Percentiles rank a stretch among this genome's conserved stretches.
phyloP scores from a whole-genome alignment of 1,139 yeast species.

The Yamadazyma triangularis region DNA sequence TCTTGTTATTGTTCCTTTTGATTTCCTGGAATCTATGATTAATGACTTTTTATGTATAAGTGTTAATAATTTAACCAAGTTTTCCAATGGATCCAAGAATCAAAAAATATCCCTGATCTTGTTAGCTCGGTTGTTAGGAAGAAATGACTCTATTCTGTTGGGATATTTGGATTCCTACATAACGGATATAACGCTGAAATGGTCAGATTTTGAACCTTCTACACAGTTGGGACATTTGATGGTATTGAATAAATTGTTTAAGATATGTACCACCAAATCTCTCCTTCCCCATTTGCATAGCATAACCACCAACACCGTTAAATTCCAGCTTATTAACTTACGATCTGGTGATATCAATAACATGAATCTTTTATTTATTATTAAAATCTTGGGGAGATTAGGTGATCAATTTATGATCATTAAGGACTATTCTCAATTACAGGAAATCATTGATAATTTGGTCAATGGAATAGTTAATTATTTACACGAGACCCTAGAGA shows the following conservation, averaged over 20 bases:
- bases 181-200: slow-evolving; percentile 7
- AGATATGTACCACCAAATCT: slow-evolving; percentile 14
- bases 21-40: slow-evolving; percentile 37
- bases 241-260: slow-evolving; percentile 34
- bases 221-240: slow-evolving; percentile 33
- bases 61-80: slow-evolving; percentile 17
- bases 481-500: slow-evolving; percentile 24
- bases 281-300: slow-evolving; percentile 9
- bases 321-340: slow-evolving; percentile 11
- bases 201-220: slow-evolving; percentile 14
- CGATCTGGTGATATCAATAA: slow-evolving; percentile 12
- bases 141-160: slow-evolving; percentile 22
- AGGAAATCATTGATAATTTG: slow-evolving; percentile 24
- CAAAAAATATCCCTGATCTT: slow-evolving; percentile 32
- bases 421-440: slow-evolving; percentile 15
- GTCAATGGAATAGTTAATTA: slow-evolving; percentile 21
- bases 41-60: slow-evolving; percentile 31
- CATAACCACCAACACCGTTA: slow-evolving; percentile 15
- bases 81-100: slow-evolving; percentile 25
- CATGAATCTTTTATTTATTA: slow-evolving; percentile 24
- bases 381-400: slow-evolving; percentile 32
- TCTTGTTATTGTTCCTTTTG: slow-evolving; percentile 68
- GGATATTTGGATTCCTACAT: slow-evolving; percentile 19
- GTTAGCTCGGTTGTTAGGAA: slow-evolving; percentile 30
- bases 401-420: slow-evolving; percentile 15